These are phyloP conservation scores for Parietichytrium sp. DNA, from an alignment of 108 stramenopile genomes.

Conservation along the genomic window DNA sequence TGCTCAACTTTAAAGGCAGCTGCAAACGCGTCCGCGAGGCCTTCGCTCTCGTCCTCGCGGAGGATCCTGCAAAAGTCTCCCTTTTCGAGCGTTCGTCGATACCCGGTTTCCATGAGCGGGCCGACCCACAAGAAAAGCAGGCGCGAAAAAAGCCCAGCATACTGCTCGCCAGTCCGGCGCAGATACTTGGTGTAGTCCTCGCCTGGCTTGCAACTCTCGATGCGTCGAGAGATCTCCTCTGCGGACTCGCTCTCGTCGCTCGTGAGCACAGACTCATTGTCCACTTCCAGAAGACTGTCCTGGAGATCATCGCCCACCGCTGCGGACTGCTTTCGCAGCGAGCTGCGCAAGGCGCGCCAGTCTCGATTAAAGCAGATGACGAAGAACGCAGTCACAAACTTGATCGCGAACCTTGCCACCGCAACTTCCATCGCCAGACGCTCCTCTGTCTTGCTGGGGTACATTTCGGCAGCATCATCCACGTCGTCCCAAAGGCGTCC, in stretches of 20 bases:
- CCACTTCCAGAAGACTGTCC: not conserved
- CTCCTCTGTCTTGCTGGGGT: not conserved
- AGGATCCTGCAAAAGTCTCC: not conserved
- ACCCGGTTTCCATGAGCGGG: not conserved
- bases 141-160: conserved; percentile 38
- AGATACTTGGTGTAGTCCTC: too few species aligned
- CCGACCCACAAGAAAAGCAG: conserved; percentile 43
- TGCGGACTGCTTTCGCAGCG: not conserved
- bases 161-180: conserved; percentile 25
- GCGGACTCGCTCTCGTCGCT: not conserved
- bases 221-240: not conserved
- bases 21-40: not conserved
- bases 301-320: not conserved
- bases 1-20: not conserved
- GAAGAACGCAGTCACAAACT: not conserved
- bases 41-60: not conserved
- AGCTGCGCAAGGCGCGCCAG: not conserved
- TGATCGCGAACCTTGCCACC: not conserved
- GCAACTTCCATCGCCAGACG: not conserved
- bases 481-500: conserved; percentile 2
- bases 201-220: too few species aligned
- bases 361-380: conserved; percentile 28
- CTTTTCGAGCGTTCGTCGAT: conserved; percentile 7
- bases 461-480: not conserved
- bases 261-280: not conserved